Percentiles rank a stretch among this genome's conserved stretches.
These are phyloP conservation scores for Fusarium nematophilum DNA, from an alignment of 2,329 filamentous ascomycete genomes.

Conservation along the genomic window DNA sequence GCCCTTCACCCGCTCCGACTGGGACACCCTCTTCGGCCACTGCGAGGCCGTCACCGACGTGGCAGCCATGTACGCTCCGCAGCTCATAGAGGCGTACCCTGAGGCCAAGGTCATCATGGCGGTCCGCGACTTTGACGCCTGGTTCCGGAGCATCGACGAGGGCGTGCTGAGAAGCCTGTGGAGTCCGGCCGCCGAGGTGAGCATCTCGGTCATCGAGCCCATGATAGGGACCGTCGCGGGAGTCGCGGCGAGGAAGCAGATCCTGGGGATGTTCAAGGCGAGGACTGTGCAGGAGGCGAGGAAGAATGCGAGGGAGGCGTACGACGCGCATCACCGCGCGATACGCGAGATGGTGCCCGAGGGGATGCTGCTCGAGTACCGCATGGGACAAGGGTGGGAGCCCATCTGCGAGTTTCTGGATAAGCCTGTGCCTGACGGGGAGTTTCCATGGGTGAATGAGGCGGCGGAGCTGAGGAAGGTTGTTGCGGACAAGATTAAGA, in stretches of 20 bases:
- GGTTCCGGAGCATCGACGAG: slow-evolving; percentile 49
- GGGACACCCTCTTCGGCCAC: slow-evolving; percentile 48
- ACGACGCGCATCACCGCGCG: slow-evolving; percentile 45
- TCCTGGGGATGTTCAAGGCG: slow-evolving; percentile 45
- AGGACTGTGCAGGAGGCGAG: slow-evolving; percentile 36
- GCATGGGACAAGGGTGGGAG: slow-evolving; percentile 49
- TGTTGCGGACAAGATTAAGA: slow-evolving; percentile 18
- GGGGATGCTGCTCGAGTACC: slow-evolving; percentile 47
- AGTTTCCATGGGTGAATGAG: slow-evolving; percentile 50
- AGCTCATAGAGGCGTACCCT: slow-evolving; percentile 47
- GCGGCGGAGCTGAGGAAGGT: slow-evolving; percentile 30
- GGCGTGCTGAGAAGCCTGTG: slow-evolving; percentile 42
- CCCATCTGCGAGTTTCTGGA: slow-evolving; percentile 52
- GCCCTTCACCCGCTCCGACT: slow-evolving; percentile 43
- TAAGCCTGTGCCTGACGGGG: slow-evolving; percentile 44
- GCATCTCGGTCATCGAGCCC: slow-evolving; percentile 40
- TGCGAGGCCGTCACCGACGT: slow-evolving; percentile 48
- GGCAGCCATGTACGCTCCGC: slow-evolving; percentile 41
- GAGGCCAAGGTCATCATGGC: slow-evolving; percentile 50
- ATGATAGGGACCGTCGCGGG: slow-evolving; percentile 48
- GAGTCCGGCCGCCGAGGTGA: slow-evolving; percentile 26
- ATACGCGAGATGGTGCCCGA: slow-evolving; percentile 44
- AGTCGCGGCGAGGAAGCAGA: slow-evolving; percentile 37
- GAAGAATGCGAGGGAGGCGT: slow-evolving; percentile 36
- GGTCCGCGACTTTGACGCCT: slow-evolving; percentile 46